Base-by-base conservation (phyloP, 768 basidiomycete species). In the Agaricus subrufescens region DNA sequence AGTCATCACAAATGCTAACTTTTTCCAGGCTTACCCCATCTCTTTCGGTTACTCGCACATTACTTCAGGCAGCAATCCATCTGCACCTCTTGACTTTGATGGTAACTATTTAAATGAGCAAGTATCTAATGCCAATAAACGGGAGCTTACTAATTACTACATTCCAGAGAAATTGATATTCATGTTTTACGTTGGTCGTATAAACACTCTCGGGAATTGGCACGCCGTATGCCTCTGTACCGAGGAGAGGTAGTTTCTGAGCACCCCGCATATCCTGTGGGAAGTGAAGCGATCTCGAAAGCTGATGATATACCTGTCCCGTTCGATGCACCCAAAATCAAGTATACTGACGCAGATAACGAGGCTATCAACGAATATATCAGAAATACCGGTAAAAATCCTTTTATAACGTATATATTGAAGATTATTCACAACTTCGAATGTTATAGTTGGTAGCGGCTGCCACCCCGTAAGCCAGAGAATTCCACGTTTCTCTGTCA, bases 131-230 rank as follows among this genome's bases (percentile, higher is more conserved):
- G n/a, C 12, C 39, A 50, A 14, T 34, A 23, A 7, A 23, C 31
- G 9, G 30, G 30, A 15, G 15, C 8, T 14, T 23, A 40, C n/a
- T 19, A 3, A n/a, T 19, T 11, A 12, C 15, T 37, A 23, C 45
- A 44, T 52, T 55, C 25, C 5, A 78, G 76, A 12, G 66, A 69
- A 2, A 71, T 71, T 7, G 81, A 83, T 60, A 19, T 86, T 5
- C 73, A 65, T 0, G 67, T 75, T 19, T 59, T 85, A 44, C 69
- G 70, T 51, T 80, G 80, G 74, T 71, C 63, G 0, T 87, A 85
- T 65, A 87, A 87, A 60, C 75, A 74, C 51, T 54, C 64, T 4
- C 74, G 85, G 1, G 85, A 87, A 67, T 59, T 82, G 9, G 69
- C 72, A 2, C 76, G 86, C 37, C 79, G 56, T 75, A 83, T 84